Conservation (phyloP, 177 flowering plant genomes). For the Viscum album region DNA sequence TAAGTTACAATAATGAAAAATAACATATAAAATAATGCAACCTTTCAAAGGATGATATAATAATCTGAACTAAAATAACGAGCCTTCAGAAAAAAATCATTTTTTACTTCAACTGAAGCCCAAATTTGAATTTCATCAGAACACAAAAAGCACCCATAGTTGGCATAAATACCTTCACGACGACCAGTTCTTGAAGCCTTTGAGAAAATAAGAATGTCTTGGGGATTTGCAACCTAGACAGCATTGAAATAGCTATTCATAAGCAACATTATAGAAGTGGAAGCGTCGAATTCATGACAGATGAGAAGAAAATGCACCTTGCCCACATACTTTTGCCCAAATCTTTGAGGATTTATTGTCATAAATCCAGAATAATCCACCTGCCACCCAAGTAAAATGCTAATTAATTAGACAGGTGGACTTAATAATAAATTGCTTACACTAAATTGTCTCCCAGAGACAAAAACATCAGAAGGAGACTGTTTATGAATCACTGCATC, state of each 20-base stretch:
- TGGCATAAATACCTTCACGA: constrained; percentile 40
- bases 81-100: too few relatives aligned
- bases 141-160: too few relatives aligned
- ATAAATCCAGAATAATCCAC: constrained; percentile 95
- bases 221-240: constrained; percentile 94
- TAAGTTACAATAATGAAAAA: too few relatives aligned
- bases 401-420: neutral
- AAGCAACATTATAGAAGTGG: neutral
- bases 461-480: too few relatives aligned
- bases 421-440: too few relatives aligned
- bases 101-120: too few relatives aligned
- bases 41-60: too few relatives aligned
- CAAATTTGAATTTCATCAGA: too few relatives aligned
- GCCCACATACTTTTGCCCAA: constrained; percentile 97
- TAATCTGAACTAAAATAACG: too few relatives aligned
- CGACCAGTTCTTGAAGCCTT: constrained; percentile 57
- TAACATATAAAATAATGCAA: too few relatives aligned
- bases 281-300: constrained; percentile 6
- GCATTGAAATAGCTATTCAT: constrained; percentile 11
- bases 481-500: too few relatives aligned
- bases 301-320: constrained; percentile 45
- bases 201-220: constrained; percentile 94
- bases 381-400: constrained; percentile 25
- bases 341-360: constrained; percentile 98
- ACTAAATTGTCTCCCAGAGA: too few relatives aligned